Evolutionary conservation across 805 yeast genomes (phyloP).

Genomic region (Cyberlindnera maritima): DNA sequence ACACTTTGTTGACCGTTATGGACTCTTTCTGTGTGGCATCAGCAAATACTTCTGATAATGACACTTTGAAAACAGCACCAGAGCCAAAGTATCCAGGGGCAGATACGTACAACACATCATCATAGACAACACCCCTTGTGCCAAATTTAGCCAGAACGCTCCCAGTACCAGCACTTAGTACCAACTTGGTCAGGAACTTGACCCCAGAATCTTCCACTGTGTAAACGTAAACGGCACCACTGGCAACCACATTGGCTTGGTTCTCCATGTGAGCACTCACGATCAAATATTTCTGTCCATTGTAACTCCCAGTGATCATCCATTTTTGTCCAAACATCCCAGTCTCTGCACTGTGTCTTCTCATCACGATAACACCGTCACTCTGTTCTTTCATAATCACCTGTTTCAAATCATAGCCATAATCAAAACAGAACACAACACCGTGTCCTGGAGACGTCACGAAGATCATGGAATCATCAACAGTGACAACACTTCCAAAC

Average conservation of each 20-base stretch:
- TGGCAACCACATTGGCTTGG: conserved; percentile 27
- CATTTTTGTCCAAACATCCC: conserved; percentile 20
- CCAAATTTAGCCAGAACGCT: conserved; percentile 20
- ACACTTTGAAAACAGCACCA: conserved; percentile 42
- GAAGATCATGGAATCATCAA: conserved; percentile 27
- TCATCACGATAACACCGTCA: conserved; percentile 26
- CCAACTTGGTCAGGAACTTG: conserved; percentile 8
- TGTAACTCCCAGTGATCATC: conserved; percentile 15
- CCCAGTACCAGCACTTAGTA: not conserved
- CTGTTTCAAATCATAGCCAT: conserved; percentile 19
- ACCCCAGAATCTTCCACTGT: not conserved
- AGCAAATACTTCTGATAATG: conserved; percentile 21
- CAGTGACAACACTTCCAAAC: conserved; percentile 37
- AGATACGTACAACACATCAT: conserved; percentile 33
- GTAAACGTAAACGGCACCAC: conserved; percentile 43
- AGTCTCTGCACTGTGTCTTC: conserved; percentile 14
- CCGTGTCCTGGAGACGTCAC: conserved; percentile 40
- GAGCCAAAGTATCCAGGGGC: conserved; percentile 49
- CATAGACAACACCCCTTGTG: conserved; percentile 2
- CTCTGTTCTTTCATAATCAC: conserved; percentile 14
- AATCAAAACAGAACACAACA: conserved; percentile 34
- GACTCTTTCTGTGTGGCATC: not conserved
- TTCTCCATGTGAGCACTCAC: conserved; percentile 13
- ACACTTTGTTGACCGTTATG: conserved; percentile 13
- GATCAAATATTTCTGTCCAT: conserved; percentile 11